These are phyloP conservation scores for Monilinia fructigena DNA, from an alignment of 2,329 filamentous ascomycete genomes.

Conservation along the genomic window DNA sequence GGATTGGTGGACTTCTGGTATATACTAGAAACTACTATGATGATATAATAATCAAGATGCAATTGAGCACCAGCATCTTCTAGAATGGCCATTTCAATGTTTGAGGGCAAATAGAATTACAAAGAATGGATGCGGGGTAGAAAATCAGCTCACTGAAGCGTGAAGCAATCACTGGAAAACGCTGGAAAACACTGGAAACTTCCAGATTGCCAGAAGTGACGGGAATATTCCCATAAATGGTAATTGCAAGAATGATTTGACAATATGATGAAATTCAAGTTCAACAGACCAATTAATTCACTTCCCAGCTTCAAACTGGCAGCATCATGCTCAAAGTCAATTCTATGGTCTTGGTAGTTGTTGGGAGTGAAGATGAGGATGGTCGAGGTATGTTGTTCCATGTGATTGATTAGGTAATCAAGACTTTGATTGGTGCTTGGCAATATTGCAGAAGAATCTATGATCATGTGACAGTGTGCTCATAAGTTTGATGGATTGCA, in stretches of 20 bases:
- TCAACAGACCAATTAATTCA: background rate
- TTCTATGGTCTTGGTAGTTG: background rate
- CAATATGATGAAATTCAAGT: background rate
- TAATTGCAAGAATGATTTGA: background rate
- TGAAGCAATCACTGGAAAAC: constrained; percentile 10
- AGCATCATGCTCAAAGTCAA: background rate
- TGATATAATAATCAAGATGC: constrained; percentile 2
- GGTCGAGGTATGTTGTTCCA: background rate
- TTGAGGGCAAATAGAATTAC: constrained; percentile 15
- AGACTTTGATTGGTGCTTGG: background rate
- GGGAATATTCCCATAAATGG: background rate
- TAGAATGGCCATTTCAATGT: background rate
- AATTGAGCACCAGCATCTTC: constrained; percentile 11
- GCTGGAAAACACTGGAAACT: constrained; percentile 17
- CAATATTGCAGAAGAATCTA: background rate
- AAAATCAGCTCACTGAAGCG: constrained; percentile 5
- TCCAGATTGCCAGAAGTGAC: background rate
- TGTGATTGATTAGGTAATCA: constrained; percentile 2
- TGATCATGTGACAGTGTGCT: background rate
- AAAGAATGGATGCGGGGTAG: constrained; percentile 15
- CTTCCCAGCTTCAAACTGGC: background rate
- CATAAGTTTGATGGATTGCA: too few relatives aligned
- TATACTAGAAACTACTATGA: constrained; percentile 15
- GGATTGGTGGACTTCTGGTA: constrained; percentile 14
- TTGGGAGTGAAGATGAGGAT: background rate